phyloP scores from a whole-genome alignment of 495 filamentous ascomycete species.

The Penicillium coffeae region DNA sequence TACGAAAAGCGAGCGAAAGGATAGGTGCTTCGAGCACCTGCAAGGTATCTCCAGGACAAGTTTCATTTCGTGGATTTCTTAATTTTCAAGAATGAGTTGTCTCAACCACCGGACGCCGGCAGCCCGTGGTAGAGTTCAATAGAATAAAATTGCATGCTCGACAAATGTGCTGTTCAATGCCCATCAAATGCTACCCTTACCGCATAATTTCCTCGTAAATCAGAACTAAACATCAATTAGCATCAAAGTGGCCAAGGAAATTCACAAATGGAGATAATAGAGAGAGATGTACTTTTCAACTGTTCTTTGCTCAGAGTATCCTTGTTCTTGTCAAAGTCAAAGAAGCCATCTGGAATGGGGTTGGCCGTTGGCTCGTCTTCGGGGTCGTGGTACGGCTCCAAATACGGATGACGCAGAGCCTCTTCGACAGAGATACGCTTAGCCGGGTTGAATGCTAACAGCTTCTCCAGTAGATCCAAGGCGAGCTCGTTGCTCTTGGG shows the following conservation, averaged over 20 bases:
- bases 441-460: constrained; percentile 96
- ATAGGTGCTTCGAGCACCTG: no score
- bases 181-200: constrained; percentile 40
- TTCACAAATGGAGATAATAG: neutral
- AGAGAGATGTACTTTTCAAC: constrained; percentile 68
- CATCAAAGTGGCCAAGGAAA: constrained; percentile 4
- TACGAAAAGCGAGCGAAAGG: no score
- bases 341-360: constrained; percentile 97
- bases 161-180: constrained; percentile 1
- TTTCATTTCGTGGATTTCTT: constrained; percentile 1
- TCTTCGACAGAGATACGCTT: constrained; percentile 99
- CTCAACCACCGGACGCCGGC: neutral
- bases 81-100: constrained; percentile 4
- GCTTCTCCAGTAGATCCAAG: constrained; percentile 88
- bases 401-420: constrained; percentile 93
- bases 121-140: constrained; percentile 6
- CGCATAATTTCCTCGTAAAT: constrained; percentile 99
- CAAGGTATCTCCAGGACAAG: neutral
- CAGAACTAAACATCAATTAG: constrained; percentile 50
- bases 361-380: constrained; percentile 97
- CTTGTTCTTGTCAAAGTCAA: constrained; percentile 99
- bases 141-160: constrained; percentile 16
- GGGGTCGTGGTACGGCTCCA: constrained; percentile 98
- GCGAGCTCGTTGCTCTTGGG: constrained; percentile 93
- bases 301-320: constrained; percentile 98